Percentiles rank a stretch among this genome's conserved stretches.
These are phyloP conservation scores for Capsicum chinense DNA, from an alignment of 257 asterid species.

Conservation along the genomic window DNA sequence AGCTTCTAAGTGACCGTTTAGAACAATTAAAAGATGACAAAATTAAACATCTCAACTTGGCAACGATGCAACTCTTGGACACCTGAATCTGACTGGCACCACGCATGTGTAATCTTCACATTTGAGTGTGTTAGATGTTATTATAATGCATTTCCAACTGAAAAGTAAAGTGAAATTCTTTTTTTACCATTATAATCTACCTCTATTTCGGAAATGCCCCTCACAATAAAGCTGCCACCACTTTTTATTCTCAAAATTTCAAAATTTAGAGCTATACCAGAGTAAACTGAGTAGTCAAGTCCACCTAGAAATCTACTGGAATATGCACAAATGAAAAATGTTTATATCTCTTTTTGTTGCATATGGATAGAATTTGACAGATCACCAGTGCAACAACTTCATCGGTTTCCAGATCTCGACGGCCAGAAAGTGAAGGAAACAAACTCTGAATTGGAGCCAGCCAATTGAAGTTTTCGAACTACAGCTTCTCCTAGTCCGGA, in stretches of 20 bases:
- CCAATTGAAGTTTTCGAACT: neutral
- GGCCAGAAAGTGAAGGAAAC: neutral
- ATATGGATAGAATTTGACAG: neutral
- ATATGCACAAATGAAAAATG: neutral
- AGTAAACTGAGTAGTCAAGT: neutral
- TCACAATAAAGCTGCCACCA: neutral
- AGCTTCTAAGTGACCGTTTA: neutral
- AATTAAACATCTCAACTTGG: neutral
- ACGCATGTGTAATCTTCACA: neutral
- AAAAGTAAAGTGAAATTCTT: neutral
- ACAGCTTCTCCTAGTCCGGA: neutral
- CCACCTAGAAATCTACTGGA: neutral
- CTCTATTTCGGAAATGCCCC: neutral
- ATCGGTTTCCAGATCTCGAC: neutral
- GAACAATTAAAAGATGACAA: neutral
- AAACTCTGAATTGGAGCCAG: neutral
- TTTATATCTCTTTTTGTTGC: neutral
- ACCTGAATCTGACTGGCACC: neutral
- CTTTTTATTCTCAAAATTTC: neutral
- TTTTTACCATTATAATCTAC: neutral
- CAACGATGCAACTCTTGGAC: neutral
- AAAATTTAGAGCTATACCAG: neutral
- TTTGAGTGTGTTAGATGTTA: neutral
- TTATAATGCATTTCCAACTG: neutral
- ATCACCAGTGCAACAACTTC: neutral